Evolutionary conservation across 768 basidiomycete genomes (phyloP).

Genomic region (Termitomyces sp.): DNA sequence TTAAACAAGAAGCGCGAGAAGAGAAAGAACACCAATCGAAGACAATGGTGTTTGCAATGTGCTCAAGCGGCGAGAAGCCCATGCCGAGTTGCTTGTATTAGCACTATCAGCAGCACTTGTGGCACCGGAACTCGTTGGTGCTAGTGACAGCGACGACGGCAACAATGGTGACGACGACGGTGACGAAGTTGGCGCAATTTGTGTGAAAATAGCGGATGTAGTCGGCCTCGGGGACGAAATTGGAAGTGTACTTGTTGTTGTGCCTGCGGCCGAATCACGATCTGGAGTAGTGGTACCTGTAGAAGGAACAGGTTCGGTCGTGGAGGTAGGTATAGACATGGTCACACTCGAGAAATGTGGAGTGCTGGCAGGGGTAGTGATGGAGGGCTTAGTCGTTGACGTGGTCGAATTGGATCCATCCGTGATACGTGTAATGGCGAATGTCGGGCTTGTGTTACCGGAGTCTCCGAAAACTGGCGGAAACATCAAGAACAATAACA

Average conservation of each 20-base stretch:
- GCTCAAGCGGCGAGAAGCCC: conserved; percentile 15
- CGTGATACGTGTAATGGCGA: conserved; percentile 54
- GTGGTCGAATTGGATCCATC: conserved; percentile 18
- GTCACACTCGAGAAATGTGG: conserved; percentile 14
- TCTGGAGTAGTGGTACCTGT: conserved; percentile 18
- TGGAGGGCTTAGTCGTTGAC: conserved; percentile 1
- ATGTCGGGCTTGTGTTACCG: conserved; percentile 54
- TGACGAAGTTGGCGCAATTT: conserved; percentile 9
- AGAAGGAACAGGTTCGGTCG: conserved; percentile 7
- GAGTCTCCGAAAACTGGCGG: conserved; percentile 60
- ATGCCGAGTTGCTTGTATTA: conserved; percentile 23
- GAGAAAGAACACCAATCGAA: conserved; percentile 14
- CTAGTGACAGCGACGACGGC: not conserved
- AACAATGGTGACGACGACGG: not conserved
- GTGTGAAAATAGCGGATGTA: conserved; percentile 4
- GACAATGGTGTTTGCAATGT: conserved; percentile 7
- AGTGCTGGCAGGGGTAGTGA: not conserved
- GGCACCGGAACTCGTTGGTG: not conserved
- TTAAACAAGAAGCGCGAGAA: conserved; percentile 15
- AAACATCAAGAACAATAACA: conserved; percentile 1
- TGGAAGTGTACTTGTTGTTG: not conserved
- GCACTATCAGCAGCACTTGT: conserved; percentile 17
- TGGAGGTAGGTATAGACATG: conserved; percentile 18
- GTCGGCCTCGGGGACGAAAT: not conserved
- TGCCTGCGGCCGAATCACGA: conserved; percentile 22